Evolutionary conservation across 1,139 yeast species (phyloP).

Genomic region (Yamadazyma mexicana): DNA sequence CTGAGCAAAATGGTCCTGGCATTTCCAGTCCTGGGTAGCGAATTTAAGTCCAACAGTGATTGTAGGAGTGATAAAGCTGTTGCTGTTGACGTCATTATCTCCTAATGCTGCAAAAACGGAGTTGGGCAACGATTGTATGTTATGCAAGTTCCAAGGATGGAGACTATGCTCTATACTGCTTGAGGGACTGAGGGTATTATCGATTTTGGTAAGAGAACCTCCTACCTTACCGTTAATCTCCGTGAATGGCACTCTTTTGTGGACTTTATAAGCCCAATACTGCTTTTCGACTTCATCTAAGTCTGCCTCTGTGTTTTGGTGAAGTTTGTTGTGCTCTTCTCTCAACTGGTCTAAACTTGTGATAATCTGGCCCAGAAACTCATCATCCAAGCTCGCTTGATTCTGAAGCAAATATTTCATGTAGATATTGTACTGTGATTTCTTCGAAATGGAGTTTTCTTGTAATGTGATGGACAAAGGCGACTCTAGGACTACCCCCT

Average conservation of each 20-base stretch:
- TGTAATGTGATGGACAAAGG: slow-evolving; percentile 22
- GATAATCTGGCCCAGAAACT: neutral
- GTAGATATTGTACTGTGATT: slow-evolving; percentile 27
- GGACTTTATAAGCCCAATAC: neutral
- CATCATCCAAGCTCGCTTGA: slow-evolving; percentile 26
- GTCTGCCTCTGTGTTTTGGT: neutral
- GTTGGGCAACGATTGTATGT: slow-evolving; percentile 56
- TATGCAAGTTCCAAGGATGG: slow-evolving; percentile 72
- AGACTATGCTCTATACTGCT: slow-evolving; percentile 13
- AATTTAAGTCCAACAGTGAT: slow-evolving; percentile 61
- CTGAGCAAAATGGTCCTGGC: slow-evolving; percentile 76
- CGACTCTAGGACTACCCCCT: slow-evolving; percentile 50
- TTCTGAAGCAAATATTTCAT: slow-evolving; percentile 20
- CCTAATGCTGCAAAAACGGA: slow-evolving; percentile 47
- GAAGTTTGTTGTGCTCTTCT: neutral
- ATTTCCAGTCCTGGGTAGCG: slow-evolving; percentile 70
- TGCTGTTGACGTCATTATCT: slow-evolving; percentile 43
- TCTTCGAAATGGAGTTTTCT: slow-evolving; percentile 26
- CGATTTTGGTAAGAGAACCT: slow-evolving; percentile 23
- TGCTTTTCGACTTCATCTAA: neutral
- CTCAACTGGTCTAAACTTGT: neutral
- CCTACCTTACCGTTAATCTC: slow-evolving; percentile 5
- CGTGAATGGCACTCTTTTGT: neutral
- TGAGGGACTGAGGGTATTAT: neutral
- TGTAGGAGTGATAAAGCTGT: slow-evolving; percentile 30